phyloP scores from a whole-genome alignment of 2,329 filamentous ascomycete species.

The Botrytis fragariae region DNA sequence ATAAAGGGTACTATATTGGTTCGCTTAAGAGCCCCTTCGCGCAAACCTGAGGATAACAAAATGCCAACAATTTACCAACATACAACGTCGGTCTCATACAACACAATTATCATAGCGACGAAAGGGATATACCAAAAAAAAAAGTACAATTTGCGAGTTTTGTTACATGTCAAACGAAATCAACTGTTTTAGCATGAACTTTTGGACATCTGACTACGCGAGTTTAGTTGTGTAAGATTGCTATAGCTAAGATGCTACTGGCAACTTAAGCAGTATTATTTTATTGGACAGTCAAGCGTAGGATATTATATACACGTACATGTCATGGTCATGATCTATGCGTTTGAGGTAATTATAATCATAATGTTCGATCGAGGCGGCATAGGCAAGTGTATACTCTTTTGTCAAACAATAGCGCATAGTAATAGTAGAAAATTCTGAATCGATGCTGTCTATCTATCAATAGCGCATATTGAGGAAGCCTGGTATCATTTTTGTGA shows the following conservation, averaged over 20 bases:
- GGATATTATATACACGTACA: too few species aligned
- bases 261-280: not conserved
- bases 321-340: not conserved
- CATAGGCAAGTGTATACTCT: too few species aligned
- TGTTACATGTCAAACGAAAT: not conserved
- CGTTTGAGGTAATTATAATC: not conserved
- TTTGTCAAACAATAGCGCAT: too few species aligned
- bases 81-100: not conserved
- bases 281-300: not conserved
- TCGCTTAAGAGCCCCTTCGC: not conserved
- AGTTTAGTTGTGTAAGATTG: not conserved
- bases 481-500: too few species aligned
- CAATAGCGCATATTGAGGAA: too few species aligned
- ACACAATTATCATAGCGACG: not conserved
- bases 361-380: not conserved
- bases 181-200: not conserved
- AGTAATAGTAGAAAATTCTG: too few species aligned
- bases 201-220: not conserved
- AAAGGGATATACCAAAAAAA: not conserved
- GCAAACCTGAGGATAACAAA: not conserved
- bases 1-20: too few species aligned
- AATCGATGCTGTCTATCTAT: too few species aligned
- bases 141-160: fast-evolving
- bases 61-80: not conserved
- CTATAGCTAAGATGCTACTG: not conserved